These are phyloP conservation scores for Lagenaria siceraria DNA, from an alignment of 306 rosid genomes.

Conservation along the genomic window DNA sequence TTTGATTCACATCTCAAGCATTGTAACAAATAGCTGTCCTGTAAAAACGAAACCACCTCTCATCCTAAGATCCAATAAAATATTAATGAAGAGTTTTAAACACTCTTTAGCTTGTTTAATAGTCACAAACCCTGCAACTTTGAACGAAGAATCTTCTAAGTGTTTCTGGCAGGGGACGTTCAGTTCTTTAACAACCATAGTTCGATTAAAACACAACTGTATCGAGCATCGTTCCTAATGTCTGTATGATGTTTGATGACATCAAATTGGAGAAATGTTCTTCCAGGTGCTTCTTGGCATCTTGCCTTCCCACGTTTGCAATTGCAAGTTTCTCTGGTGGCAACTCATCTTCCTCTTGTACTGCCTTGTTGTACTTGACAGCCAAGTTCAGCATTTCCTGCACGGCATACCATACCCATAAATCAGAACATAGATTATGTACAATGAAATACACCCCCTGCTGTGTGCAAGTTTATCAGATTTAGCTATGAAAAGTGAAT, in stretches of 20 bases:
- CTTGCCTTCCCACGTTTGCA: slow-evolving; percentile 85
- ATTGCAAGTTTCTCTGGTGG: slow-evolving; percentile 75
- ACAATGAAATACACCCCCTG: neutral
- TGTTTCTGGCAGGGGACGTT: neutral
- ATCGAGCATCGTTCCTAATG: slow-evolving; percentile 82
- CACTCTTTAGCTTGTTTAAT: neutral
- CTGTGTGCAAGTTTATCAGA: neutral
- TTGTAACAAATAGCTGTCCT: neutral
- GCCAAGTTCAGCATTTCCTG: slow-evolving; percentile 80
- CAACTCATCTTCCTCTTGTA: slow-evolving; percentile 86
- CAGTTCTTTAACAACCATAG: neutral
- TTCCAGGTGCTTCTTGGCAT: slow-evolving; percentile 86
- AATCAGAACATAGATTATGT: neutral
- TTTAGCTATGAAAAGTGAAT: neutral
- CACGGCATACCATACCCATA: neutral
- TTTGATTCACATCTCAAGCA: neutral
- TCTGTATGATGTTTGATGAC: slow-evolving; percentile 83
- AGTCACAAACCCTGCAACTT: neutral
- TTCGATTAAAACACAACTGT: slow-evolving; percentile 57
- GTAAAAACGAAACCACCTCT: neutral
- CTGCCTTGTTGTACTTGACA: slow-evolving; percentile 71
- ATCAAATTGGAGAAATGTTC: slow-evolving; percentile 82
- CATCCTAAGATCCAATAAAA: neutral
- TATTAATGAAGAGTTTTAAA: neutral
- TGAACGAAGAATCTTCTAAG: neutral